Evolutionary conservation across 768 basidiomycete genomes (phyloP).

Genomic region (Pisolithus albus): DNA sequence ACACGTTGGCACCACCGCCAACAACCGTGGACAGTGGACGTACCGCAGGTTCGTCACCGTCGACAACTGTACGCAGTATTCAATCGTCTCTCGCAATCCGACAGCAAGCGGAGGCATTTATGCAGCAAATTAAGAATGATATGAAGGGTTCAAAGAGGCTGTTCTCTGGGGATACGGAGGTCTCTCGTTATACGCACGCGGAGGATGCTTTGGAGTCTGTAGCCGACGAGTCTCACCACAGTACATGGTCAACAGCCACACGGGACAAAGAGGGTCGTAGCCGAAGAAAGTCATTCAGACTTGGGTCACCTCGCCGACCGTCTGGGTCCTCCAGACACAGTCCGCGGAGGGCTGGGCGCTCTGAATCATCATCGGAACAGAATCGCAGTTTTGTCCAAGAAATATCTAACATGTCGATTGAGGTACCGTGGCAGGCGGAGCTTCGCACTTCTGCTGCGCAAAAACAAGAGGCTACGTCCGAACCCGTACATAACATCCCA

Average conservation of each 20-base stretch:
- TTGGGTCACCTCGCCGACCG: constrained; percentile 26
- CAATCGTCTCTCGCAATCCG: constrained; percentile 67
- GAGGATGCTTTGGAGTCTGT: constrained; percentile 13
- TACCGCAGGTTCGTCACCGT: constrained; percentile 17
- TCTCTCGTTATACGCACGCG: constrained; percentile 33
- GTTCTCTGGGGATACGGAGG: constrained; percentile 60
- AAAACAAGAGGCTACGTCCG: background rate
- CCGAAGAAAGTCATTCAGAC: constrained; percentile 17
- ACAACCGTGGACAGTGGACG: constrained; percentile 12
- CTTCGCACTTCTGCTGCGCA: constrained; percentile 9
- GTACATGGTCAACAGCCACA: constrained; percentile 22
- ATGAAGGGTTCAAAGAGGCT: constrained; percentile 63
- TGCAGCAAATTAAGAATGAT: constrained; percentile 81
- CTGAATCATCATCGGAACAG: constrained; percentile 36
- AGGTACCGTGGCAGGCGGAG: constrained; percentile 28
- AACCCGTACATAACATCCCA: constrained; percentile 14
- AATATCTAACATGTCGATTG: constrained; percentile 39
- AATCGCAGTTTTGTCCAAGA: constrained; percentile 36
- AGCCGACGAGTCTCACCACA: constrained; percentile 19
- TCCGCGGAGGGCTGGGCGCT: constrained; percentile 36
- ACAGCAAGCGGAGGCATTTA: constrained; percentile 68
- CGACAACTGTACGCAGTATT: constrained; percentile 28
- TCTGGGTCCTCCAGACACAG: constrained; percentile 35
- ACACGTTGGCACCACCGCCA: constrained; percentile 11
- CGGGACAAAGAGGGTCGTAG: constrained; percentile 30